A percentile compares a stretch with the other conserved stretches of the same genome.
Evolutionary conservation across 225 moss, liverwort and hornwort genomes (phyloP).

Genomic region (Polytrichum commune): DNA sequence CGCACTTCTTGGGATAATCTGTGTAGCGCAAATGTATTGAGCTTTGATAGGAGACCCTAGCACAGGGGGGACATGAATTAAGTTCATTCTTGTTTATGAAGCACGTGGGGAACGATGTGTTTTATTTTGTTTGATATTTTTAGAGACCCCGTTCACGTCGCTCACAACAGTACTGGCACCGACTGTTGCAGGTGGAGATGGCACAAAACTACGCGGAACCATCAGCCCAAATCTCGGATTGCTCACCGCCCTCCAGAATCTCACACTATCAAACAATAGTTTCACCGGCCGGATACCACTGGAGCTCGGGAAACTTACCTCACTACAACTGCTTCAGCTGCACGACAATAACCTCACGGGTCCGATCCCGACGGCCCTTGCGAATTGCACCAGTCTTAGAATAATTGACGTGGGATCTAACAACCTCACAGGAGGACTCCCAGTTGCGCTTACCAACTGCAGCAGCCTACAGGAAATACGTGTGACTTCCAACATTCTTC

Average conservation of each 20-base stretch:
- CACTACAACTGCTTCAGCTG: slow-evolving; percentile 16
- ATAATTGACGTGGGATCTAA: slow-evolving; percentile 22
- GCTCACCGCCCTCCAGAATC: slow-evolving; percentile 14
- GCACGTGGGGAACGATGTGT: no score
- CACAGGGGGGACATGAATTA: no score
- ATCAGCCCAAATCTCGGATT: slow-evolving; percentile 20
- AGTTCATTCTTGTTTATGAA: no score
- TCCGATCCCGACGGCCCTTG: slow-evolving; percentile 21
- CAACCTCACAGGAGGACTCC: slow-evolving; percentile 30
- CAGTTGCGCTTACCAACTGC: slow-evolving; percentile 18
- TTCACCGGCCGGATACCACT: slow-evolving; percentile 19
- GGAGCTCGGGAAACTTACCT: slow-evolving; percentile 21
- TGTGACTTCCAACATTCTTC: slow-evolving; percentile 23
- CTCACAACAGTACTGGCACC: no score
- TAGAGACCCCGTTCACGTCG: no score
- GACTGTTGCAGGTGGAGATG: slow-evolving; percentile 15
- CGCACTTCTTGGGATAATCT: no score
- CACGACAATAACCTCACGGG: slow-evolving; percentile 30
- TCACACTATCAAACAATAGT: slow-evolving; percentile 22
- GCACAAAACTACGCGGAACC: slow-evolving; percentile 22
- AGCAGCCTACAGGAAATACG: slow-evolving; percentile 7
- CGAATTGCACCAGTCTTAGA: slow-evolving; percentile 16
- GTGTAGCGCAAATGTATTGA: no score
- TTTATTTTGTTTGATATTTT: no score
- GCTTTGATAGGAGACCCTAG: no score